Conservation (phyloP, 768 basidiomycete genomes). For the Leccinum subgranulosum region DNA sequence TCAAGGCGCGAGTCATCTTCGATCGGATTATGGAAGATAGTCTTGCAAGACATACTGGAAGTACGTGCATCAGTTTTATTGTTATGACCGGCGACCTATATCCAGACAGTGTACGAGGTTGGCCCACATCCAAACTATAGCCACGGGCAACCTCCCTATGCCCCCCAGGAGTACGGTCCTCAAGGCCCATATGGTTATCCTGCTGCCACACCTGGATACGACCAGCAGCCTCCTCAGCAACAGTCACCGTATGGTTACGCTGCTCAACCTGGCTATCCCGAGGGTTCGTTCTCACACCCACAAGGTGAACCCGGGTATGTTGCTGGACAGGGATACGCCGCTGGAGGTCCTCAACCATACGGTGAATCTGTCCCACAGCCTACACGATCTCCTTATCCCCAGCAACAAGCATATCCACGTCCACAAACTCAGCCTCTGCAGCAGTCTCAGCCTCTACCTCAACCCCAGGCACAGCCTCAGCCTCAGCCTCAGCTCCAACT, state of each 20-base stretch:
- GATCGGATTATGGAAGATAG: conserved; percentile 94
- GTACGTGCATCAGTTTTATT: conserved; percentile 33
- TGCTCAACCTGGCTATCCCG: conserved; percentile 22
- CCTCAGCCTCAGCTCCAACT: conserved; percentile 25
- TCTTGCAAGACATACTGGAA: conserved; percentile 66
- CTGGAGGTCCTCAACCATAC: conserved; percentile 21
- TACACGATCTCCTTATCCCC: conserved; percentile 31
- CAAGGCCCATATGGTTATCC: conserved; percentile 49
- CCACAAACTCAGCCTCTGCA: conserved; percentile 39
- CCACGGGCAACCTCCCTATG: conserved; percentile 25
- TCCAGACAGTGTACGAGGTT: conserved; percentile 49
- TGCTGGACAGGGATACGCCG: conserved; percentile 19
- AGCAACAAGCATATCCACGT: conserved; percentile 30
- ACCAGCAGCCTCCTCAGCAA: conserved; percentile 39
- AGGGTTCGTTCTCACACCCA: conserved; percentile 26
- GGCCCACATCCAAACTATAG: conserved; percentile 30
- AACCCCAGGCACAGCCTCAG: conserved; percentile 19
- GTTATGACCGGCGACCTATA: conserved; percentile 6
- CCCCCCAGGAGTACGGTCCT: conserved; percentile 33
- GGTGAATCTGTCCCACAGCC: conserved; percentile 22
- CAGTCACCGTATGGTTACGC: conserved; percentile 26
- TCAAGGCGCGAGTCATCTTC: conserved; percentile 84
- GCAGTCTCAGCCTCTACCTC: conserved; percentile 14
- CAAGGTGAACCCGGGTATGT: conserved; percentile 25
- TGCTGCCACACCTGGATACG: conserved; percentile 33